Conservation (phyloP, 306 rosid species). For the Quercus parvula region DNA sequence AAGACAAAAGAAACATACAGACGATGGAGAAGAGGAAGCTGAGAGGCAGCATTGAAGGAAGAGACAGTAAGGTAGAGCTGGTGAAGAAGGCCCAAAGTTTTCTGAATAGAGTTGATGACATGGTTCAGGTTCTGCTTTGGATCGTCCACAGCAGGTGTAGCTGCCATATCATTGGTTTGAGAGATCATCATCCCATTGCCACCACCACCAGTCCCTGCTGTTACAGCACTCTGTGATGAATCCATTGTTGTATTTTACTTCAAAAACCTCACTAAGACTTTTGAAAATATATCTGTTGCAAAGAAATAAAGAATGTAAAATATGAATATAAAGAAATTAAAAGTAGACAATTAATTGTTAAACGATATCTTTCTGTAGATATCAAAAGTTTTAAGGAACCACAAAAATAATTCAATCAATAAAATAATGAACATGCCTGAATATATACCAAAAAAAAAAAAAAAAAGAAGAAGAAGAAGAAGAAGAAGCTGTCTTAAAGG, state of each 20-base stretch:
- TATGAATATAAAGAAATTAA: background rate
- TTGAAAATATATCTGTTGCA: background rate
- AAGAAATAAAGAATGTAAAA: background rate
- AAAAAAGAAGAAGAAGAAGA: background rate
- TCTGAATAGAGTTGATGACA: conserved; percentile 78
- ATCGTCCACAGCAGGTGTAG: conserved; percentile 49
- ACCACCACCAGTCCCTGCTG: conserved; percentile 55
- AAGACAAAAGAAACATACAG: conserved; percentile 43
- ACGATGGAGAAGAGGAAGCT: conserved; percentile 86
- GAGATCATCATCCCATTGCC: conserved; percentile 62
- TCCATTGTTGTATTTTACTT: conserved; percentile 42
- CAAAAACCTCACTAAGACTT: background rate
- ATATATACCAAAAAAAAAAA: background rate
- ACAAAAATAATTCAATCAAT: background rate
- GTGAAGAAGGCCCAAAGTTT: conserved; percentile 79
- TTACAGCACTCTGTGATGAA: conserved; percentile 42
- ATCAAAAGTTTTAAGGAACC: background rate
- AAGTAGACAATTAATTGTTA: background rate
- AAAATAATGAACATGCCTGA: background rate
- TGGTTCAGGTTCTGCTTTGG: conserved; percentile 78
- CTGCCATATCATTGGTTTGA: conserved; percentile 45
- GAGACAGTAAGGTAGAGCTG: conserved; percentile 93
- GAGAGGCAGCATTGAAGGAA: conserved; percentile 74
- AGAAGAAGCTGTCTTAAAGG: background rate
- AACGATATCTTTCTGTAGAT: background rate